Conservation (phyloP, 306 rosid species). For the Trichosanthes truncata region DNA sequence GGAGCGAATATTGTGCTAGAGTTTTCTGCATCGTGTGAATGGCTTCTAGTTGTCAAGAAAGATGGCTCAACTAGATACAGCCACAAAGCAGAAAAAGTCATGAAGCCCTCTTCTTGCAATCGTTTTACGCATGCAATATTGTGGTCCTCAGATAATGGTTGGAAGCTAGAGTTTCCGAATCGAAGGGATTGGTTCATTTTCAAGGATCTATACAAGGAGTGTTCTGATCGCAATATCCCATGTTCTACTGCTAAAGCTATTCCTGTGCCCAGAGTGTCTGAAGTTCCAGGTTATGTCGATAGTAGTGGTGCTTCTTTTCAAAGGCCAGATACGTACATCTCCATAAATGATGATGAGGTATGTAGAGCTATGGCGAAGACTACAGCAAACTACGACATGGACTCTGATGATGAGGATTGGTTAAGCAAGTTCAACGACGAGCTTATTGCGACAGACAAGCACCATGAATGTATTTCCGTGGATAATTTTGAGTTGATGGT, state of each 20-base stretch:
- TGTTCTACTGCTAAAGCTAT: slow-evolving; percentile 29
- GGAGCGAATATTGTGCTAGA: slow-evolving; percentile 40
- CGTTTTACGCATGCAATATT: slow-evolving; percentile 39
- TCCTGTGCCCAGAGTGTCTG: slow-evolving; percentile 63
- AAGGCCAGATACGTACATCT: slow-evolving; percentile 50
- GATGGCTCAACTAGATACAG: slow-evolving; percentile 38
- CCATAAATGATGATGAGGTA: slow-evolving; percentile 42
- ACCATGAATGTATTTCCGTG: slow-evolving; percentile 31
- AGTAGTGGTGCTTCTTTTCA: slow-evolving; percentile 17
- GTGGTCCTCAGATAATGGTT: slow-evolving; percentile 29
- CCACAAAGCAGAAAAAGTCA: slow-evolving; percentile 46
- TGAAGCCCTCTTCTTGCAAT: slow-evolving; percentile 42
- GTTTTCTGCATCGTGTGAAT: slow-evolving; percentile 35
- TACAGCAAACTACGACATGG: slow-evolving; percentile 65
- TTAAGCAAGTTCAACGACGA: slow-evolving; percentile 33
- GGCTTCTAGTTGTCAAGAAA: slow-evolving; percentile 59
- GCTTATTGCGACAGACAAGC: slow-evolving; percentile 9
- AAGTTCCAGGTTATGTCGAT: slow-evolving; percentile 36
- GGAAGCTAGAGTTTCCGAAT: slow-evolving; percentile 65
- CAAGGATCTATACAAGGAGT: slow-evolving; percentile 66
- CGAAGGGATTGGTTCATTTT: slow-evolving; percentile 46
- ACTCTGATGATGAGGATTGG: slow-evolving; percentile 79
- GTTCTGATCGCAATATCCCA: slow-evolving; percentile 40
- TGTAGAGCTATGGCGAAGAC: slow-evolving; percentile 44
- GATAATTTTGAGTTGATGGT: slow-evolving; percentile 57